A percentile compares a stretch with the other conserved stretches of the same genome.
Evolutionary conservation across 352 stramenopile species (phyloP).

Genomic region (Pythium apleroticum): DNA sequence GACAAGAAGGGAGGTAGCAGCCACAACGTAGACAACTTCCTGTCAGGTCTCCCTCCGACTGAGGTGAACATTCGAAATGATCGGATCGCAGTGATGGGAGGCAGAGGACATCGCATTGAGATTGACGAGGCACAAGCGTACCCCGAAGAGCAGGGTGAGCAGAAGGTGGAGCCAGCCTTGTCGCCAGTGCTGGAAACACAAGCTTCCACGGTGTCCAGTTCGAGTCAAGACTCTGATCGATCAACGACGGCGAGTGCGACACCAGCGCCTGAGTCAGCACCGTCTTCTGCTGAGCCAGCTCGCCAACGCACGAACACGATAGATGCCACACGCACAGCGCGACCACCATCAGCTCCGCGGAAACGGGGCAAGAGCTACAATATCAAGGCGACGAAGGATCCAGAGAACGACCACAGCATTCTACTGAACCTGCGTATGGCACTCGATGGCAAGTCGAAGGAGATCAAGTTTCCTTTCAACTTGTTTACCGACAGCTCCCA

Average conservation of each 20-base stretch:
- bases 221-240: conserved; percentile 2
- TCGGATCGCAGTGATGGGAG: conserved; percentile 91
- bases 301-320: conserved; percentile 13
- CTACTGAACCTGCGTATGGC: conserved; percentile 89
- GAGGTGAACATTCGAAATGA: conserved; percentile 91
- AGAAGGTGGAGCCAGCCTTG: not conserved
- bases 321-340: conserved; percentile 9
- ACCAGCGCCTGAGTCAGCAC: not conserved
- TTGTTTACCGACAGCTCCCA: conserved; percentile 93
- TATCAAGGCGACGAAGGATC: conserved; percentile 80
- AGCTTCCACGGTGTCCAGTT: not conserved
- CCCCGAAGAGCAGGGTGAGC: conserved; percentile 34
- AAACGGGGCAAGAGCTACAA: conserved; percentile 80
- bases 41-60: conserved; percentile 85
- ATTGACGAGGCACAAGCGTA: conserved; percentile 56
- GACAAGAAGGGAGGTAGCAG: conserved; percentile 44
- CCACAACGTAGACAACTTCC: conserved; percentile 67
- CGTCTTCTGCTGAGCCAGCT: not conserved
- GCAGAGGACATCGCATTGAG: conserved; percentile 85
- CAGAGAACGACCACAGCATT: conserved; percentile 80
- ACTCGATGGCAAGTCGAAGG: conserved; percentile 92
- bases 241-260: not conserved
- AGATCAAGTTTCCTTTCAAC: conserved; percentile 97
- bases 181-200: conserved; percentile 5
- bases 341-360: conserved; percentile 33